Base-by-base conservation (phyloP, 768 basidiomycete species). In the Clavaria fumosa region DNA sequence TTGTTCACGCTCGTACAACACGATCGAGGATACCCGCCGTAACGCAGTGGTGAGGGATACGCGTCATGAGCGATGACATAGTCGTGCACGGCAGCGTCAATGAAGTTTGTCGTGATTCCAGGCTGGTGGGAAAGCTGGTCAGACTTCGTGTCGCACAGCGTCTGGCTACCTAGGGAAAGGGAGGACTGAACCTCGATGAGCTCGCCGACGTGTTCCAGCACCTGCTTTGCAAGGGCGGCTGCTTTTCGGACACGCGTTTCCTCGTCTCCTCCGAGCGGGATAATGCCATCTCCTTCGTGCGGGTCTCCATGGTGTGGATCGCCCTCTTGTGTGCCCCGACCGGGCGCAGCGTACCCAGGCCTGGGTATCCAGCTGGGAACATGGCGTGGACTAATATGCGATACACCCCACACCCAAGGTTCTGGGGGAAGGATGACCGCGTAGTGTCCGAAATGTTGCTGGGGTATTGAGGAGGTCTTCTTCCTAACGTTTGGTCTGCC, bases 1-100 rank as follows among this genome's bases (percentile, higher is more conserved):
- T 93, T 93, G 50, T 95, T 95, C 38, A 91, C 64, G 44, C 88
- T 71, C 9, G 83, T 86, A 51, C 83, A 86, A 49, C 80, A 78
- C 14, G 82, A 77, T 41, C 69, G 72, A 6, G 84, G 81, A 52
- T 74, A 88, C 5, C 72, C 78, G 6, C 63, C 59, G 53, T 91
- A 93, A 0, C 63, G 66, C 34, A 93, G 58, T 0, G 90, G 84
- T 6, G 88, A 90, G 0, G 90, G 90, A 54, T 93, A 95, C 5
- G 85, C 90, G 17, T 65, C 66, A 46, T 67, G 64, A 0, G 62
- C 55, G 26, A 83, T 45, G 40, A 90, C 79, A 42, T 70, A 75
- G 4, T 78, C 64, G 40, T 91, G 88, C 26, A 91, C 60, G 1
- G 66, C 62, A 9, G 61, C 57, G 52, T 95, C 88, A 35, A 95